A percentile compares a stretch with the other conserved stretches of the same genome.
Conservation (phyloP, 192 early-diverging fungal species). For the Allomyces macrogynus region DNA sequence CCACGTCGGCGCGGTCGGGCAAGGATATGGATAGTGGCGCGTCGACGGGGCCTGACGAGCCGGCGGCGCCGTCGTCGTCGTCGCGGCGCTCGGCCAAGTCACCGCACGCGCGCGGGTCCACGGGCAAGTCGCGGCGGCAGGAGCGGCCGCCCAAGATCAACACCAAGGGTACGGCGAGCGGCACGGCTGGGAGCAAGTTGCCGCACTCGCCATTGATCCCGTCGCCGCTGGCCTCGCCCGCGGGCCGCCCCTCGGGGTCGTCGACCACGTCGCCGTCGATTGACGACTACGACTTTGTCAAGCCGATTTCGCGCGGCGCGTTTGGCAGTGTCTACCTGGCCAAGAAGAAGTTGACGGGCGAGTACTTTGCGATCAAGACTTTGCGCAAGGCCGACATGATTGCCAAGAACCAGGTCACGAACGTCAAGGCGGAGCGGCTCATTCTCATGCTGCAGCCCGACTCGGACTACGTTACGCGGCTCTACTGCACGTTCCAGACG, state of each 20-base stretch:
- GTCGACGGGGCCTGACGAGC: not conserved
- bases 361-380: conserved; percentile 76
- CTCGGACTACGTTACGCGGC: conserved; percentile 60
- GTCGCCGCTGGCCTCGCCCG: conserved; percentile 16
- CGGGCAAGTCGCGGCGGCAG: conserved; percentile 1
- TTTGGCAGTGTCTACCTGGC: conserved; percentile 73
- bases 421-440: conserved; percentile 74
- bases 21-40: not conserved
- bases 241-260: conserved; percentile 9
- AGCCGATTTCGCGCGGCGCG: conserved; percentile 75
- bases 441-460: conserved; percentile 68
- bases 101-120: conserved; percentile 4
- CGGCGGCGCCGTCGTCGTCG: conserved; percentile 11
- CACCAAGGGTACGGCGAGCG: conserved; percentile 7
- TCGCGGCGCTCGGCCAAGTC: conserved; percentile 11
- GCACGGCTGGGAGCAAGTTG: conserved; percentile 11
- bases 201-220: conserved; percentile 12
- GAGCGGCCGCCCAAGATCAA: conserved; percentile 6
- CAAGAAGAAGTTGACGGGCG: conserved; percentile 63
- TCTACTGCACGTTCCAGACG: conserved; percentile 68
- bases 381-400: conserved; percentile 73
- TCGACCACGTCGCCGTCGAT: conserved; percentile 34
- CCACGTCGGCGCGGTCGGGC: not conserved
- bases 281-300: conserved; percentile 78
- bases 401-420: conserved; percentile 77